Conservation (phyloP, 2,329 filamentous ascomycete species). For the Neopestalotiopsis sp. region DNA sequence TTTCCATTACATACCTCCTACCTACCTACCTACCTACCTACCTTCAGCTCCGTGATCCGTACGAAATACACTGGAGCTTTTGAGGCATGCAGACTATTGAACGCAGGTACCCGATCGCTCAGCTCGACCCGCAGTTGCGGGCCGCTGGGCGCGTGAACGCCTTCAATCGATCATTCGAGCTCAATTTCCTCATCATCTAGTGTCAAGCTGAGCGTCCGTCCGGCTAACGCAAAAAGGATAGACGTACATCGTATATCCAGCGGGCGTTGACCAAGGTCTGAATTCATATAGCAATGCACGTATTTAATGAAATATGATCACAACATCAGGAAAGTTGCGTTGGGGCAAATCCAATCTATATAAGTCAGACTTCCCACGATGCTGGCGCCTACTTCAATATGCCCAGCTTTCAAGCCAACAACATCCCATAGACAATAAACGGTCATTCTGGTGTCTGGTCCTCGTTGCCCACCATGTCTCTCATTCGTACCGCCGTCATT, state of each 20-base stretch:
- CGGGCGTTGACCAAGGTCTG: neutral
- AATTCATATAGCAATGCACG: neutral
- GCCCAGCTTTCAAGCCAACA: neutral
- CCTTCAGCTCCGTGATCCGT: neutral
- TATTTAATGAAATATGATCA: neutral
- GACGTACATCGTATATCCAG: neutral
- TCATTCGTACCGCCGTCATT: neutral
- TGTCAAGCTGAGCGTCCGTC: neutral
- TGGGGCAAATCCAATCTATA: neutral
- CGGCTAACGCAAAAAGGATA: neutral
- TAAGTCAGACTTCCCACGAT: neutral
- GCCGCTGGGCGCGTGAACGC: constrained; percentile 2
- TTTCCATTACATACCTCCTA: neutral
- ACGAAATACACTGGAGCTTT: neutral
- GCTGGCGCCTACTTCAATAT: neutral
- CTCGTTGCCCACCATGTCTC: constrained; percentile 5
- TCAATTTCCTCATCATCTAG: neutral
- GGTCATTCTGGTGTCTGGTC: neutral
- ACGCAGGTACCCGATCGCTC: neutral
- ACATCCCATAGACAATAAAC: neutral
- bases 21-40: too few relatives aligned
- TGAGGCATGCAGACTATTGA: neutral
- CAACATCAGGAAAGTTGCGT: neutral
- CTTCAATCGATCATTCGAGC: neutral
- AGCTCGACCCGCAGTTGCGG: neutral